Conservation (phyloP, 2,329 filamentous ascomycete genomes). For the Microascus cirrosus region DNA sequence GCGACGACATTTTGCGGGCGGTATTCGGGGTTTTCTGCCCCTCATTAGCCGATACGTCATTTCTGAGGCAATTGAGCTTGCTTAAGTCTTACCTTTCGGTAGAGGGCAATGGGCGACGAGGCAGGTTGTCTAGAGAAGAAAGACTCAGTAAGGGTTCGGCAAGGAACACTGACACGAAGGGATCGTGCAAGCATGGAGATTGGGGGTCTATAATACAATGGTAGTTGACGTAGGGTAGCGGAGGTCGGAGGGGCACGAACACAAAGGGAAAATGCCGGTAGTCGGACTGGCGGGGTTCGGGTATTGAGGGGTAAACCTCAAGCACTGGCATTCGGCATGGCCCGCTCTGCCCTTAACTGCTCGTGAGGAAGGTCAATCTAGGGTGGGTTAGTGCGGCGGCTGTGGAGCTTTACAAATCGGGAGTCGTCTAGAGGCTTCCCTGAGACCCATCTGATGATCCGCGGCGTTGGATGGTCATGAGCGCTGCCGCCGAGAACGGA, state of each 20-base stretch:
- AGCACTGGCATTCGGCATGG: neutral
- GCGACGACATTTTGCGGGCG: slow-evolving; percentile 40
- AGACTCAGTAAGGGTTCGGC: neutral
- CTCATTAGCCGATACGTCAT: neutral
- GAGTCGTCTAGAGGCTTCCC: neutral
- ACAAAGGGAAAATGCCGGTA: neutral
- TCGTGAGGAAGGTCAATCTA: neutral
- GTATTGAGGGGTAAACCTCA: neutral
- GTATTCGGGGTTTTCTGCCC: neutral
- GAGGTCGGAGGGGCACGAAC: neutral
- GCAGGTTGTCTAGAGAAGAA: neutral
- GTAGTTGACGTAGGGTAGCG: neutral
- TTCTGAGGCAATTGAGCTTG: neutral
- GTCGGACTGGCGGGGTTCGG: slow-evolving; percentile 1
- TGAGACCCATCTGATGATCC: neutral
- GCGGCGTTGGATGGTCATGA: neutral
- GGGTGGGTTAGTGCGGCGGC: neutral
- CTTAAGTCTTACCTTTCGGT: neutral
- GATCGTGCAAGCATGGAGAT: slow-evolving; percentile 2
- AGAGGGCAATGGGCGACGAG: neutral
- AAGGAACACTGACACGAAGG: neutral
- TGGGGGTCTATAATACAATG: neutral
- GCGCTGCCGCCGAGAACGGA: neutral
- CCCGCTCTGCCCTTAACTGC: neutral
- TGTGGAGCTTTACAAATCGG: neutral